Evolutionary conservation across 441 rosid species (phyloP).

Genomic region (Omphalea diandra): DNA sequence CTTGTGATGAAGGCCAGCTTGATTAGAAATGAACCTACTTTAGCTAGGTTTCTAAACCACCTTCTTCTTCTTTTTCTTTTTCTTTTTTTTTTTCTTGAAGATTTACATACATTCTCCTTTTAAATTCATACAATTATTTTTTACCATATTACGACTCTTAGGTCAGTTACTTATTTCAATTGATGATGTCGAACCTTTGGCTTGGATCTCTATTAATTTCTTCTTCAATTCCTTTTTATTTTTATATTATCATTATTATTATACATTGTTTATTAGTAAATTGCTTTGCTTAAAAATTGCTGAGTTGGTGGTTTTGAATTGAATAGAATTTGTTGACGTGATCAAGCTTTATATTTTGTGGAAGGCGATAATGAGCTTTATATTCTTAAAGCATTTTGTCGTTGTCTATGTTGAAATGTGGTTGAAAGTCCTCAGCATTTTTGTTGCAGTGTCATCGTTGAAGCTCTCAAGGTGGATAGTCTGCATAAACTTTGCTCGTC

Average conservation of each 20-base stretch:
- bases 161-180: background rate
- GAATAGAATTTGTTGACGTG: background rate
- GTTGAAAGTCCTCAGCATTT: background rate
- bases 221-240: too few species aligned
- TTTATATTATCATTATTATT: too few species aligned
- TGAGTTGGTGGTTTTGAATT: background rate
- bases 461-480: slow-evolving; percentile 85
- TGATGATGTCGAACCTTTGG: background rate
- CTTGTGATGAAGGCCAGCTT: slow-evolving; percentile 64
- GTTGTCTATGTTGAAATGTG: too few species aligned
- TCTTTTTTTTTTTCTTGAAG: too few species aligned
- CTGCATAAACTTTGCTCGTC: slow-evolving; percentile 85
- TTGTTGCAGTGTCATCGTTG: slow-evolving; percentile 75
- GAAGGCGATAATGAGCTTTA: background rate
- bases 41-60: slow-evolving; percentile 68
- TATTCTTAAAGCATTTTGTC: too few species aligned
- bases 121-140: too few species aligned
- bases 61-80: background rate
- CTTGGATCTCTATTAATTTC: background rate
- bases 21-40: slow-evolving; percentile 88
- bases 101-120: too few species aligned
- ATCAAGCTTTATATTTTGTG: background rate
- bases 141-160: background rate
- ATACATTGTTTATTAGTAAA: too few species aligned
- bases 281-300: background rate